phyloP scores from a whole-genome alignment of 257 asterid genomes.

The Hygrophila difformis region DNA sequence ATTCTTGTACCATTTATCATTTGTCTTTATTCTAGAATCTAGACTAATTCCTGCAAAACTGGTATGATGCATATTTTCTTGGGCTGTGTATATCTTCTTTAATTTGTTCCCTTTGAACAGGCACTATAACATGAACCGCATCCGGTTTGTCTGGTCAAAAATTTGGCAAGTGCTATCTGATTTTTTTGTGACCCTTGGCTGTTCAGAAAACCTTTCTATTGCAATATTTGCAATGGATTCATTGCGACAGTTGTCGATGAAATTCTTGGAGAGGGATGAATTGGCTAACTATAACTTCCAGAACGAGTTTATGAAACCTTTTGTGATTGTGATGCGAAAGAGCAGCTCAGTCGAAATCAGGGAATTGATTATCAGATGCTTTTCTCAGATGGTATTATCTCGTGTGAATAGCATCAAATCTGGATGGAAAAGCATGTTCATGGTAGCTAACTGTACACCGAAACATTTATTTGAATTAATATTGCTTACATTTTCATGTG shows the following conservation, averaged over 20 bases:
- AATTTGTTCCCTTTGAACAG: conserved; percentile 35
- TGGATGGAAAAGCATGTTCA: conserved; percentile 99
- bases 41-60: not conserved
- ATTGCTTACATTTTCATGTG: not conserved
- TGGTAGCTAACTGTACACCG: conserved; percentile 44
- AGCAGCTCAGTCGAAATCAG: conserved; percentile 96
- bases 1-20: conserved; percentile 19
- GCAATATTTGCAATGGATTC: conserved; percentile 99
- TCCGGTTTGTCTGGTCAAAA: conserved; percentile 96
- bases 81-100: conserved; percentile 9
- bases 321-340: conserved; percentile 95
- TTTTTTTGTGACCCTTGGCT: conserved; percentile 89
- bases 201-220: conserved; percentile 91
- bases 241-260: conserved; percentile 92
- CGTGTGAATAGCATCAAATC: conserved; percentile 96
- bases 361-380: conserved; percentile 91
- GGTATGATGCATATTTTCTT: not conserved
- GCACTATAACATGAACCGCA: conserved; percentile 98
- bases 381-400: conserved; percentile 95
- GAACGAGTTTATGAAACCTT: conserved; percentile 99
- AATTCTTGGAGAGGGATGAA: conserved; percentile 95
- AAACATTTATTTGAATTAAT: conserved; percentile 7
- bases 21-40: conserved; percentile 5
- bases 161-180: conserved; percentile 94
- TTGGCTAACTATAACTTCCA: conserved; percentile 98